These are phyloP conservation scores for Ganoderma sp. DNA, from an alignment of 1,284 basidiomycete species.

Conservation along the genomic window DNA sequence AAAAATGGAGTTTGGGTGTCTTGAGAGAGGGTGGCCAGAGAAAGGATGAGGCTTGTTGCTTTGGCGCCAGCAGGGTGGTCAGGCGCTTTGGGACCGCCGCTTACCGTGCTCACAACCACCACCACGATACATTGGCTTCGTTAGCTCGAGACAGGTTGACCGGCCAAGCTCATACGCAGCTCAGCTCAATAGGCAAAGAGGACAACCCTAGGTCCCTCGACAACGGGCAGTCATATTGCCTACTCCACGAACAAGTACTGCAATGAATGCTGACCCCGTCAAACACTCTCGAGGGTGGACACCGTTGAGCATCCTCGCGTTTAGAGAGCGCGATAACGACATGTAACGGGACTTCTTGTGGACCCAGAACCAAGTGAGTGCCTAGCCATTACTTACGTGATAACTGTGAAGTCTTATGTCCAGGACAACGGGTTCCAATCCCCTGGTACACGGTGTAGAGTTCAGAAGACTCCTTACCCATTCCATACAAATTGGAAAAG, in stretches of 20 bases:
- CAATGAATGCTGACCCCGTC: not conserved
- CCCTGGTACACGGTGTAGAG: not conserved
- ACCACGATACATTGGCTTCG: constrained; percentile 1
- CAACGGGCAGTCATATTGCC: not conserved
- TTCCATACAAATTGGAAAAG: not conserved
- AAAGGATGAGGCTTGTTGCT: not conserved
- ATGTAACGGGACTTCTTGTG: not conserved
- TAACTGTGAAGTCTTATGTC: not conserved
- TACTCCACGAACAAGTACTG: not conserved
- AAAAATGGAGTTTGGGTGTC: not conserved
- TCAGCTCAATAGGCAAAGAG: not conserved
- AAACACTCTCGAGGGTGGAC: not conserved
- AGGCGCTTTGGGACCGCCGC: not conserved
- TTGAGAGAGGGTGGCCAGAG: not conserved
- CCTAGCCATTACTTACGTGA: not conserved
- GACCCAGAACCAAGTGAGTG: not conserved
- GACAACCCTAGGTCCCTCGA: not conserved
- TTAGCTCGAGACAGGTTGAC: not conserved
- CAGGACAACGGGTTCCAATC: not conserved
- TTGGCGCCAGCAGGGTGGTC: not conserved
- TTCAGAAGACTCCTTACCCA: not conserved
- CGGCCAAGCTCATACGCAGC: not conserved
- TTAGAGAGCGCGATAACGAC: constrained; percentile 1
- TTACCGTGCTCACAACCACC: not conserved
- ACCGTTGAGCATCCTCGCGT: not conserved